Evolutionary conservation across 257 asterid genomes (phyloP).

Genomic region (Penstemon eatonii): DNA sequence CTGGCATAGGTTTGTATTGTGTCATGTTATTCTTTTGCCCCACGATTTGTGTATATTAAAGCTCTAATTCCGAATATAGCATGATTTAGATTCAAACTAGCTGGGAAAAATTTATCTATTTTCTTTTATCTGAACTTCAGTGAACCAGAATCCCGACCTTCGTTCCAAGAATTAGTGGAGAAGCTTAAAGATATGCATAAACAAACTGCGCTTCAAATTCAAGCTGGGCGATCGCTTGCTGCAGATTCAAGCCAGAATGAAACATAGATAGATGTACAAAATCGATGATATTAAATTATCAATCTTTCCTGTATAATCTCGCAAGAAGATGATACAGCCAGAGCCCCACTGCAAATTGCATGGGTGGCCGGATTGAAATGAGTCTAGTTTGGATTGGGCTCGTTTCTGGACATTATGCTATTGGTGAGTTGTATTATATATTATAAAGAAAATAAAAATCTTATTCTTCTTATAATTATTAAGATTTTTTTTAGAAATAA

Average conservation of each 20-base stretch:
- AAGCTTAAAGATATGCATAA: conserved; percentile 68
- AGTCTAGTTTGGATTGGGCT: too few relatives aligned
- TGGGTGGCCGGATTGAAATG: conserved; percentile 19
- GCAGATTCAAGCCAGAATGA: conserved; percentile 50
- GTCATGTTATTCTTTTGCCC: background rate
- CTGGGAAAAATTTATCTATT: conserved; percentile 9
- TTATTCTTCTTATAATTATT: too few relatives aligned
- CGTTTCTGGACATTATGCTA: too few relatives aligned
- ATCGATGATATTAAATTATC: background rate
- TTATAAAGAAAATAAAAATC: too few relatives aligned
- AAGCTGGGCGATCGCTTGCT: conserved; percentile 52
- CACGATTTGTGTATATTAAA: too few relatives aligned
- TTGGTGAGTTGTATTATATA: too few relatives aligned
- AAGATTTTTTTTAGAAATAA: too few relatives aligned
- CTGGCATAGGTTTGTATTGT: conserved; percentile 65
- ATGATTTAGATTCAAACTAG: too few relatives aligned
- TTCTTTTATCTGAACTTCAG: conserved; percentile 37
- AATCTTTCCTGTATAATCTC: too few relatives aligned
- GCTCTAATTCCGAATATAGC: too few relatives aligned
- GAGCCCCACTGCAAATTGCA: conserved; percentile 19
- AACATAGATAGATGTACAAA: conserved; percentile 25
- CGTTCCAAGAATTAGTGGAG: conserved; percentile 76
- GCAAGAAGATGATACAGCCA: too few relatives aligned
- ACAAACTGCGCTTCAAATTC: conserved; percentile 50
- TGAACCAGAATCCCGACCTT: conserved; percentile 71